phyloP scores from a whole-genome alignment of 2,329 filamentous ascomycete species.

The Metarhizium robertsii region DNA sequence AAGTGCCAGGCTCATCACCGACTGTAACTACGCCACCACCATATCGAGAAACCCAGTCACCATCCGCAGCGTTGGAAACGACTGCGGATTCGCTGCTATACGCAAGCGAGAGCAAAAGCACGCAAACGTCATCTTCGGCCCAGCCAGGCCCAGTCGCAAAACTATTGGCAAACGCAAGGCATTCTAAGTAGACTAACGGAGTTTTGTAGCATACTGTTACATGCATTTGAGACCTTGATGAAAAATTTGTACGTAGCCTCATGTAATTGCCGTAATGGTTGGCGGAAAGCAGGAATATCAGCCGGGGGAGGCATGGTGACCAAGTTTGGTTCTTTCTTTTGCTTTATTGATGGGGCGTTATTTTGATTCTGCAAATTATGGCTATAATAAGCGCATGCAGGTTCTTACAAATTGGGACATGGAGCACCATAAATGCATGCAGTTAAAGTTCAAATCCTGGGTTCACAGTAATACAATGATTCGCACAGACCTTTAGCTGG shows the following conservation, averaged over 20 bases:
- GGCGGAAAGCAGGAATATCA: not conserved
- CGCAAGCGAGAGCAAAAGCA: not conserved
- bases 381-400: not conserved
- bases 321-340: not conserved
- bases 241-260: not conserved
- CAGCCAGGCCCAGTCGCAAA: constrained; percentile 1
- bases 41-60: not conserved
- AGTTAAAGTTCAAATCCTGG: not conserved
- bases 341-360: not conserved
- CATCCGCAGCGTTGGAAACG: not conserved
- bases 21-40: not conserved
- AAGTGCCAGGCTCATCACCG: not conserved
- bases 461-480: not conserved
- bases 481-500: not conserved
- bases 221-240: not conserved
- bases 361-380: not conserved
- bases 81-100: not conserved
- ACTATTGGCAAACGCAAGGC: constrained; percentile 4
- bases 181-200: not conserved
- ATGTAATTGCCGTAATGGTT: not conserved
- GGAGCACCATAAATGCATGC: not conserved
- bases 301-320: not conserved
- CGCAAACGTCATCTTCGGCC: not conserved
- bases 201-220: not conserved
- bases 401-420: not conserved